A percentile compares a stretch with the other conserved stretches of the same genome.
phyloP scores from a whole-genome alignment of 495 filamentous ascomycete species.

The Neurospora sublineolata region DNA sequence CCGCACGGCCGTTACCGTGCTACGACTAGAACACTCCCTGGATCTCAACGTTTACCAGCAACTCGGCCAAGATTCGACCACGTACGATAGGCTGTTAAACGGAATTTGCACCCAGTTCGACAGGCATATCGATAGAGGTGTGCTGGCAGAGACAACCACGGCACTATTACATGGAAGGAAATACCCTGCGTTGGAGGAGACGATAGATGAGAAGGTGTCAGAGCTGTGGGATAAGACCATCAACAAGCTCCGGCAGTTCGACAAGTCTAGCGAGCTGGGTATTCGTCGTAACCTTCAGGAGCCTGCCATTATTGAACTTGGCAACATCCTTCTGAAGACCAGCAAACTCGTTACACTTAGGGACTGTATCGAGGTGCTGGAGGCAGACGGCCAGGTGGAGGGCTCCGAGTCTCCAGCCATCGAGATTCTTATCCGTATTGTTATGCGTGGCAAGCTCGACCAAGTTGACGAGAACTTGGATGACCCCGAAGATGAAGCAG shows the following conservation, averaged over 20 bases:
- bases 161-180: constrained; percentile 76
- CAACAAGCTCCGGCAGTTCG: constrained; percentile 54
- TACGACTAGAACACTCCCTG: constrained; percentile 77
- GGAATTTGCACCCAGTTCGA: constrained; percentile 92
- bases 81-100: constrained; percentile 71
- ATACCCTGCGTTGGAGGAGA: constrained; percentile 77
- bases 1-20: constrained; percentile 68
- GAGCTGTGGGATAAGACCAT: constrained; percentile 77
- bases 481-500: constrained; percentile 62
- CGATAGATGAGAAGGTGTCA: constrained; percentile 66
- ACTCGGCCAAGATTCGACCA: constrained; percentile 71
- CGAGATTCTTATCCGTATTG: constrained; percentile 54
- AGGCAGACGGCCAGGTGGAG: constrained; percentile 45
- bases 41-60: constrained; percentile 84
- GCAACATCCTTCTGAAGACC: constrained; percentile 72
- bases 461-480: constrained; percentile 53
- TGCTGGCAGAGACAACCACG: constrained; percentile 72
- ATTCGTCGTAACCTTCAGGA: constrained; percentile 49
- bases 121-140: constrained; percentile 71
- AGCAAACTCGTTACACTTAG: constrained; percentile 72
- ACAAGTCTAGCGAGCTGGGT: constrained; percentile 53
- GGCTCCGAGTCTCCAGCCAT: constrained; percentile 40
- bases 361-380: constrained; percentile 62
- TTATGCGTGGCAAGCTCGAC: constrained; percentile 52
- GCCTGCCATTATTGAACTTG: constrained; percentile 53